Percentiles rank a stretch among this genome's conserved stretches.
phyloP scores from a whole-genome alignment of 352 stramenopile genomes.

The Globisporangium polare region DNA sequence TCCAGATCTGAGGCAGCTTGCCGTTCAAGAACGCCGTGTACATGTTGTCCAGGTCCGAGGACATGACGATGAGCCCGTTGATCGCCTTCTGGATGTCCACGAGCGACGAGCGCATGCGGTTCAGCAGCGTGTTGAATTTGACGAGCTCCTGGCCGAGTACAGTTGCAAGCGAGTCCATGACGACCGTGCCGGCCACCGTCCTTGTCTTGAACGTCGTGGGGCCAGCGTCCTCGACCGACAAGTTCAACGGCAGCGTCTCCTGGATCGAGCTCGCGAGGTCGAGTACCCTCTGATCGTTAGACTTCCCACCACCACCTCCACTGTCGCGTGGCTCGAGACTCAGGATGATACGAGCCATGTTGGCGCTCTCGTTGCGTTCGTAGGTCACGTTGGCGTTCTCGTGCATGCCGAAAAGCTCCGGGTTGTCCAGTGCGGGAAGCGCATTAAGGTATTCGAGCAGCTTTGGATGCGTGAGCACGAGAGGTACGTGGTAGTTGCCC shows the following conservation, averaged over 20 bases:
- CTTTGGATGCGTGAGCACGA: constrained; percentile 31
- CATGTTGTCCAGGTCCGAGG: constrained; percentile 94
- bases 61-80: constrained; percentile 92
- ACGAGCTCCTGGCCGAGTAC: constrained; percentile 92
- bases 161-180: constrained; percentile 92
- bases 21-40: constrained; percentile 93
- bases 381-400: constrained; percentile 95
- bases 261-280: constrained; percentile 69
- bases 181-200: constrained; percentile 65
- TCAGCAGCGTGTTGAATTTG: constrained; percentile 92
- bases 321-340: constrained; percentile 86
- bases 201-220: constrained; percentile 91
- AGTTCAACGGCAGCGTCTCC: constrained; percentile 43
- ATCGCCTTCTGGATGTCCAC: constrained; percentile 77
- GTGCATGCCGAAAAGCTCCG: constrained; percentile 96
- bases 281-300: constrained; percentile 85
- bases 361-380: constrained; percentile 87
- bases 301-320: constrained; percentile 55
- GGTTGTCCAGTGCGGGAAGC: constrained; percentile 86
- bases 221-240: constrained; percentile 86
- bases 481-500: constrained; percentile 86
- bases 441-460: constrained; percentile 80
- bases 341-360: constrained; percentile 88
- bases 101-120: constrained; percentile 79
- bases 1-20: constrained; percentile 87